These are phyloP conservation scores for Aplosporella prunicola DNA, from an alignment of 2,329 filamentous ascomycete species.

Conservation along the genomic window DNA sequence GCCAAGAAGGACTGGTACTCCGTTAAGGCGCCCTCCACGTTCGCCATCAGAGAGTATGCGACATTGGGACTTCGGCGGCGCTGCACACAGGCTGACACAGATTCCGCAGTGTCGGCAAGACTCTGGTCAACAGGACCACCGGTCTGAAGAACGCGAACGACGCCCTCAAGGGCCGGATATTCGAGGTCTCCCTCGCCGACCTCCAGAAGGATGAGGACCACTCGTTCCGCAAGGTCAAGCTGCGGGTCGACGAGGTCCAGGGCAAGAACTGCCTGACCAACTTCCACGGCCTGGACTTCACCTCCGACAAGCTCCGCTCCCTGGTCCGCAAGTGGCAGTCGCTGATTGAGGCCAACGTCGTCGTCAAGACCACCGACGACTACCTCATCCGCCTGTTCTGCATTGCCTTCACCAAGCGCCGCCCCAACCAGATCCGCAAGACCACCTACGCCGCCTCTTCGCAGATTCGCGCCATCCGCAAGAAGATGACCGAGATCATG, in stretches of 20 bases:
- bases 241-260: constrained; percentile 96
- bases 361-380: constrained; percentile 99
- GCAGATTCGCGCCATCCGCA: constrained; percentile 95
- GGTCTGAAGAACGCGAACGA: constrained; percentile 99
- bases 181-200: constrained; percentile 98
- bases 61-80: constrained; percentile 8
- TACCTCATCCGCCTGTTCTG: constrained; percentile 98
- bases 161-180: constrained; percentile 94
- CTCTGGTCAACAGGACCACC: constrained; percentile 96
- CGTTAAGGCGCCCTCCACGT: constrained; percentile 95
- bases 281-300: constrained; percentile 99
- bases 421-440: constrained; percentile 99
- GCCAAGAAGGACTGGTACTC: constrained; percentile 98
- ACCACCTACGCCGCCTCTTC: constrained; percentile 96
- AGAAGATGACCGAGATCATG: constrained; percentile 99
- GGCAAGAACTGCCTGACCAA: constrained; percentile 99
- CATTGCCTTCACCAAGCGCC: constrained; percentile 98
- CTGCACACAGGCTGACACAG: constrained; percentile 17
- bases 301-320: constrained; percentile 98
- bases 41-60: constrained; percentile 90
- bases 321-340: constrained; percentile 99
- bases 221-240: constrained; percentile 98
- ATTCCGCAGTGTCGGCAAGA: constrained; percentile 85
- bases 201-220: constrained; percentile 99
- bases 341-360: constrained; percentile 98